Base-by-base conservation (phyloP, 2,329 filamentous ascomycete genomes). In the Scedosporium minutisporum region DNA sequence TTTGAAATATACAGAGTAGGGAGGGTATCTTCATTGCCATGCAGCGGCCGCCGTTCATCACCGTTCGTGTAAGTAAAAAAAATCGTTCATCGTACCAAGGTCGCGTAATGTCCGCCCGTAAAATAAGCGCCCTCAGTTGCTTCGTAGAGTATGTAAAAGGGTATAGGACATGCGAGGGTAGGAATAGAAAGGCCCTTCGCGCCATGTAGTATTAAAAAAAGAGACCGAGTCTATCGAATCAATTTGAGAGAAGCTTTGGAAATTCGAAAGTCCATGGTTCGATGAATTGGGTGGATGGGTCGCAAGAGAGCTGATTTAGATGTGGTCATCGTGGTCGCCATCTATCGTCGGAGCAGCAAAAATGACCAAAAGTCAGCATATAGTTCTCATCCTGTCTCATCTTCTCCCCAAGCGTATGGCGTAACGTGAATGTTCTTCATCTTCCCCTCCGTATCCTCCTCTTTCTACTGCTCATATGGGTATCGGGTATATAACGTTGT, bases 271-370 rank as follows among this genome's bases (percentile, higher is more conserved):
- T 55, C 46, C 27, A n/a, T 12, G 46, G 18, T 21, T 18, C n/a
- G 48, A 51, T 21, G 29, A 5, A 29, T 9, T 58, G 55, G 25
- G 33, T 58, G 3, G 55, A 41, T n/a, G 60, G 10, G 10, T 38
- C 33, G 33, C 33, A 57, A 55, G 29, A n/a, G 18, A 14, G 44
- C 6, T 48, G 16, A 25, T 41, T 57, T 51, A 41, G 42, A 41
- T 61, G 46, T 44, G 38, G 21, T 59, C 57, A 64, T 75, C 73
- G 67, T 67, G 69, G 65, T 76, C 73, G 66, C 75, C 75, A 67
- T 76, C 75, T 76, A 68, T 38, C 53, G 60, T 12, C 14, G 27
- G 51, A 60, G 55, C 18, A 64, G 42, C 18, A 60, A 29, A 61
- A 61, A 62, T 46, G 57, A 62, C 62, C 62, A 65, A 62, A 60